phyloP scores from a whole-genome alignment of 148 eudicot species.

The Cornus controversa region DNA sequence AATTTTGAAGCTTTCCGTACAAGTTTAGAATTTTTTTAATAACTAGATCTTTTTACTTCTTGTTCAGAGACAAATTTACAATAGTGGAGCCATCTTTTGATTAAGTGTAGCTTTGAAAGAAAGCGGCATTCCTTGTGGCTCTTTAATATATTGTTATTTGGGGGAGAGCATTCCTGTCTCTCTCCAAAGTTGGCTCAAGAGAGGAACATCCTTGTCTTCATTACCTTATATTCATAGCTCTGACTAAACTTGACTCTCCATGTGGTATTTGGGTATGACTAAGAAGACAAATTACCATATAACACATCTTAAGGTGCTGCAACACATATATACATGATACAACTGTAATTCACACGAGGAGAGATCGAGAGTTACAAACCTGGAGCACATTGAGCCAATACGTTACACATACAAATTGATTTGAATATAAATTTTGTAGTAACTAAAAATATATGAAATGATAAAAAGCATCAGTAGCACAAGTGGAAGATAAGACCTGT shows the following conservation, averaged over 20 bases:
- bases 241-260: too few relatives aligned
- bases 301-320: too few relatives aligned
- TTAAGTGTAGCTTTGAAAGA: neutral
- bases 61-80: neutral
- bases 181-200: too few relatives aligned
- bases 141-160: neutral
- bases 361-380: conserved; percentile 40
- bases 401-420: conserved; percentile 79
- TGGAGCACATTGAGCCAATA: conserved; percentile 98
- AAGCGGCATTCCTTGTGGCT: too few relatives aligned
- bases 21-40: neutral
- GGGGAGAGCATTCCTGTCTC: neutral
- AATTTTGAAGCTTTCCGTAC: neutral
- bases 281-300: too few relatives aligned
- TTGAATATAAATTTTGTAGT: too few relatives aligned
- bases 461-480: neutral
- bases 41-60: neutral
- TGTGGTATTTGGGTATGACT: too few relatives aligned
- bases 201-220: too few relatives aligned
- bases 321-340: neutral
- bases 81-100: neutral
- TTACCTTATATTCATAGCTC: too few relatives aligned
- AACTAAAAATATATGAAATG: too few relatives aligned
- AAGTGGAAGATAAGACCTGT: too few relatives aligned
- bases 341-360: neutral